Evolutionary conservation across 2,329 filamentous ascomycete species (phyloP).

Genomic region (Paecilomyces dactylethromorphus): DNA sequence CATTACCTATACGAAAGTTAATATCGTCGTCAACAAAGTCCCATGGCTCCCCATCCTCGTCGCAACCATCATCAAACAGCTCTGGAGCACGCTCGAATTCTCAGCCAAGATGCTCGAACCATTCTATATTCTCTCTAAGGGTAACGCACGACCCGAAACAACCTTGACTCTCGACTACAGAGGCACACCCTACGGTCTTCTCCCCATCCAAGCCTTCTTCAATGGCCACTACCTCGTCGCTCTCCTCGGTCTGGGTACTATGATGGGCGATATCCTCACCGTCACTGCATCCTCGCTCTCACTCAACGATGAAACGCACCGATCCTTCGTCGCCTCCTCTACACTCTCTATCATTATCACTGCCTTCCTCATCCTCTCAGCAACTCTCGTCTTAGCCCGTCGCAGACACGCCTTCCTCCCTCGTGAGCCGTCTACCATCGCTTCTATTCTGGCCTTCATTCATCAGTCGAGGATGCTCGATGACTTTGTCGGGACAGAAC

Average conservation of each 20-base stretch:
- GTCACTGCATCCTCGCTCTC: conserved; percentile 43
- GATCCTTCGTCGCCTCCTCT: conserved; percentile 63
- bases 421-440: conserved; percentile 71
- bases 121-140: conserved; percentile 40
- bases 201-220: conserved; percentile 36
- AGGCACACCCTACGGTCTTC: conserved; percentile 39
- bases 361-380: conserved; percentile 56
- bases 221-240: conserved; percentile 41
- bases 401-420: conserved; percentile 67
- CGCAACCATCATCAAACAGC: conserved; percentile 39
- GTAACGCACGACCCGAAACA: conserved; percentile 36
- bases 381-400: conserved; percentile 53
- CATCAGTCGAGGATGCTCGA: conserved; percentile 76
- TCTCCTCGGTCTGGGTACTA: conserved; percentile 37
- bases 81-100: conserved; percentile 43
- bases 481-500: conserved; percentile 65
- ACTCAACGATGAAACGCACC: conserved; percentile 41
- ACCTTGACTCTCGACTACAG: conserved; percentile 46
- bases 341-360: conserved; percentile 57
- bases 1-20: conserved; percentile 35
- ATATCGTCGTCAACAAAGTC: conserved; percentile 30
- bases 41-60: conserved; percentile 42
- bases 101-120: conserved; percentile 44
- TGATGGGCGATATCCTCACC: conserved; percentile 41
- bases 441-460: conserved; percentile 68